phyloP scores from a whole-genome alignment of 495 filamentous ascomycete genomes.

The Penicillium coprophilum region DNA sequence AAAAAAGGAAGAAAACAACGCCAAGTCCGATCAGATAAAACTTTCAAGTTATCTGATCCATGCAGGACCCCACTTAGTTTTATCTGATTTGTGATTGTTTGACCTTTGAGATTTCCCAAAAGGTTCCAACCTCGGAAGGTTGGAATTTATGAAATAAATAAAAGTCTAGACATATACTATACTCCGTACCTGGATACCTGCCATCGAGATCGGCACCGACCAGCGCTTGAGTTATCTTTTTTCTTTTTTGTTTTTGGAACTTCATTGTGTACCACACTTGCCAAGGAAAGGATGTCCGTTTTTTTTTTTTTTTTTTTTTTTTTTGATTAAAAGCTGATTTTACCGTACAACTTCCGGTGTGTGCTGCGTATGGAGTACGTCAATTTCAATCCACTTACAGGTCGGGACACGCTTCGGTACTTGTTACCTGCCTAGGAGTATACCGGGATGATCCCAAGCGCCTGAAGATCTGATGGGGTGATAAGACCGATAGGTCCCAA shows the following conservation, averaged over 20 bases:
- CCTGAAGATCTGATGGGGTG: not conserved
- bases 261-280: not conserved
- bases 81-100: conserved; percentile 12
- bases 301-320: not conserved
- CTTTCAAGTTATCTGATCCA: conserved; percentile 37
- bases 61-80: conserved; percentile 20
- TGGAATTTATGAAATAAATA: too few relatives aligned
- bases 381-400: not conserved
- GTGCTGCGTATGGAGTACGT: not conserved
- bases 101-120: too few relatives aligned
- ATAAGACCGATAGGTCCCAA: too few relatives aligned
- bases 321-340: not conserved
- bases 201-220: not conserved
- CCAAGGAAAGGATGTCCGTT: conserved; percentile 1
- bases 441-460: not conserved
- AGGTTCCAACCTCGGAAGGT: too few relatives aligned
- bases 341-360: not conserved
- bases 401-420: not conserved
- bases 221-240: not conserved
- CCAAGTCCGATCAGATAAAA: conserved; percentile 36
- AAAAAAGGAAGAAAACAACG: not conserved
- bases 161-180: too few relatives aligned
- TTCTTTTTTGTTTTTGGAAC: not conserved
- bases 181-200: too few relatives aligned
- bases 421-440: not conserved